Conservation (phyloP, 106 monocot genomes). For the Dioscorea zingiberensis region DNA sequence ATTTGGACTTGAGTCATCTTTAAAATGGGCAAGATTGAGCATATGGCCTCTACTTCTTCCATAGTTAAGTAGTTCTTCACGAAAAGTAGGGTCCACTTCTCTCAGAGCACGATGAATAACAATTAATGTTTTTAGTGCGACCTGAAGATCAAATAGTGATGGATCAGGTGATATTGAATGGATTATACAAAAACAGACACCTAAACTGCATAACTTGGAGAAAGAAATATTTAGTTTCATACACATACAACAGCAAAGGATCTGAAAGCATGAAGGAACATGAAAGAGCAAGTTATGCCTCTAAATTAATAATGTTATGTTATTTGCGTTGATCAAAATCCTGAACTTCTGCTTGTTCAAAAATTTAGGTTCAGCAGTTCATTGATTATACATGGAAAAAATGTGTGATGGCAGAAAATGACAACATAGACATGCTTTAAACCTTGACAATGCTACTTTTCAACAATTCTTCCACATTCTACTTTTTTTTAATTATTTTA, state of each 20-base stretch:
- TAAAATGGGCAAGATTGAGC: constrained; percentile 91
- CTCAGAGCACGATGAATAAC: constrained; percentile 96
- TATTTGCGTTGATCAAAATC: too few species aligned
- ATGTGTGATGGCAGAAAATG: too few species aligned
- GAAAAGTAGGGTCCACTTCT: constrained; percentile 92
- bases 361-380: too few species aligned
- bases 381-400: too few species aligned
- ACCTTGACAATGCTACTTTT: too few species aligned
- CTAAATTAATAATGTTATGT: too few species aligned
- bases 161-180: background rate
- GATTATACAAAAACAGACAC: background rate
- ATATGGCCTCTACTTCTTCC: constrained; percentile 76
- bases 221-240: background rate
- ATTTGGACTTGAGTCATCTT: constrained; percentile 95
- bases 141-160: constrained; percentile 25
- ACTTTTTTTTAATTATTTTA: too few species aligned
- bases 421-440: too few species aligned
- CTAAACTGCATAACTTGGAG: background rate
- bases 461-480: too few species aligned
- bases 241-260: background rate
- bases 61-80: constrained; percentile 96
- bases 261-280: background rate
- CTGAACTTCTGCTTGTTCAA: too few species aligned
- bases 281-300: background rate
- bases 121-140: constrained; percentile 91